These are phyloP conservation scores for Yamadazyma ubonensis DNA, from an alignment of 805 yeast genomes.

Conservation along the genomic window DNA sequence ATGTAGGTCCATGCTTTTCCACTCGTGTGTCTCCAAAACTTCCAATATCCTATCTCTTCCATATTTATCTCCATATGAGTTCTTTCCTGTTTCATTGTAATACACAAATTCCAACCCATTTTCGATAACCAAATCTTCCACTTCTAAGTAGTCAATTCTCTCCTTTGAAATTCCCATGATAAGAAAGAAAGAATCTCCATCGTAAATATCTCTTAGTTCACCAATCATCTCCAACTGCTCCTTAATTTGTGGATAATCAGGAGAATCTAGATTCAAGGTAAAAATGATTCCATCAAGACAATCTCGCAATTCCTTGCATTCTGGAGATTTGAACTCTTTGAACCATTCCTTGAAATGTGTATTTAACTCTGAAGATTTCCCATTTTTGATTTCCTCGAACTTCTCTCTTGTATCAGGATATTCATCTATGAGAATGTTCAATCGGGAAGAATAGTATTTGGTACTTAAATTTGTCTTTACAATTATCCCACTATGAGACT, in stretches of 20 bases:
- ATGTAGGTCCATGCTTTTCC: conserved; percentile 30
- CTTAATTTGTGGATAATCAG: conserved; percentile 22
- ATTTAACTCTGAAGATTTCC: too few relatives aligned
- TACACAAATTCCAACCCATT: conserved; percentile 46
- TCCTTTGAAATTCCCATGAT: conserved; percentile 30
- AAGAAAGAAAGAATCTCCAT: conserved; percentile 17
- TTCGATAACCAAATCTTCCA: conserved; percentile 40
- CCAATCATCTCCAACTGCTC: conserved; percentile 18
- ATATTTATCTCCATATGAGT: conserved; percentile 42
- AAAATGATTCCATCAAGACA: conserved; percentile 46
- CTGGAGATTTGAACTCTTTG: conserved; percentile 36
- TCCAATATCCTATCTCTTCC: conserved; percentile 47
- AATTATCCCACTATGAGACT: conserved; percentile 34
- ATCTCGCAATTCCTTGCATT: conserved; percentile 44
- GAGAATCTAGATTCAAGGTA: conserved; percentile 25
- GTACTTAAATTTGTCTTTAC: conserved; percentile 25
- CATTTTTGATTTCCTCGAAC: neutral
- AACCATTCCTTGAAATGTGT: conserved; percentile 34
- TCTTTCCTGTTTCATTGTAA: conserved; percentile 28
- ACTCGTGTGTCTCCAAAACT: conserved; percentile 48
- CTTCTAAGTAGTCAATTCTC: conserved; percentile 14
- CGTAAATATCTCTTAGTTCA: conserved; percentile 6
- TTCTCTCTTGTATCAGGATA: conserved; percentile 18
- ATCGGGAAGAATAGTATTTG: conserved; percentile 29
- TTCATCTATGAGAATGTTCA: conserved; percentile 39